Evolutionary conservation across 306 rosid genomes (phyloP), one percentile per base, ranked within the genome.

Genomic region (Styphnolobium japonicum): DNA sequence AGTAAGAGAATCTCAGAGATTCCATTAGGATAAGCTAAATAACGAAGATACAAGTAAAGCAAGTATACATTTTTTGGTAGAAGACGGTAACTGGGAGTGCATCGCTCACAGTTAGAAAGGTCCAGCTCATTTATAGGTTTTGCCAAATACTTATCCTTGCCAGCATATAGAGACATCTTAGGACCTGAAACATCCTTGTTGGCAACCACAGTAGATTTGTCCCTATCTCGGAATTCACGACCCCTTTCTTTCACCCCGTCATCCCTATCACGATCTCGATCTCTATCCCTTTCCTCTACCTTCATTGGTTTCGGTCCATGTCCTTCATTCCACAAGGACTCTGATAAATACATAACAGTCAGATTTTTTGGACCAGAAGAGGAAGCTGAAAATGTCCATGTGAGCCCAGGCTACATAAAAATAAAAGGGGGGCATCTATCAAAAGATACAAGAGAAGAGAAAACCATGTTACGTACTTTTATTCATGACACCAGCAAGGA

Each of bases 61-160:
- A 84, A 68, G 33, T 80, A 29, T 86, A 96, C 99, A 83, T 88
- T 88, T 82, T 93, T 96, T 18, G 98, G 99, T 43, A 96, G 91
- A 67, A 96, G 97, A 16, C 99, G 93, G 81, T 96, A 96, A 83
- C 99, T 96, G 8, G 97, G 94, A 77, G 96, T 91, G 85, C 99
- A 96, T 36, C 85, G 96, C 77, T 96, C 98, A 46, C 99, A 96
- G 77, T 93, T 91, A 6, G 99, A 96, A 49, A 96, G 94, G 86
- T 96, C 99, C 69, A 96, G 90, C 87, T 96, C 99, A 84, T 85
- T 93, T 82, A 96, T 96, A 71, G 98, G 98, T 85, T 96, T 96
- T 48, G 84, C 79, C 79, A 86, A 49, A 78, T 96, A 93, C 90
- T 93, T 96, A 75, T 96, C 99, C 85, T 96, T 95, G 91, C 90